phyloP scores from a whole-genome alignment of 345 rosid species.

The Citrus cavaleriei region DNA sequence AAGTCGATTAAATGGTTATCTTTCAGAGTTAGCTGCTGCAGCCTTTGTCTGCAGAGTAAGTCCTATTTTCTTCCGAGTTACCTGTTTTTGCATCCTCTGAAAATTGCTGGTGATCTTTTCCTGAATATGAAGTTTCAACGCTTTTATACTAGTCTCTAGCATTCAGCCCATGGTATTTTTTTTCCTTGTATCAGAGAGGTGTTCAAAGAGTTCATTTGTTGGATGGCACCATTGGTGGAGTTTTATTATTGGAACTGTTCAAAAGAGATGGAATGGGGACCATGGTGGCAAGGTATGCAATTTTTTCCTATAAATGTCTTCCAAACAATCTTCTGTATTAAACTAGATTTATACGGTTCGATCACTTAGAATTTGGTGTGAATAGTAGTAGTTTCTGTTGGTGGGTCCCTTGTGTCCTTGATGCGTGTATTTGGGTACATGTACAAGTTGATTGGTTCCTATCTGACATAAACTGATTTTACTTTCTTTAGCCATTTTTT shows the following conservation, averaged over 20 bases:
- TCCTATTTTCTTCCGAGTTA: constrained; percentile 1
- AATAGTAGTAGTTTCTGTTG: not conserved
- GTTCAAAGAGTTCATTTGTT: constrained; percentile 94
- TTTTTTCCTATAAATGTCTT: not conserved
- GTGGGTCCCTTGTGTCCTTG: not conserved
- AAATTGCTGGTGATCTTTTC: not conserved
- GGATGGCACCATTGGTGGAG: constrained; percentile 90
- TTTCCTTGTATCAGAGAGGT: constrained; percentile 66
- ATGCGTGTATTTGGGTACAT: not conserved
- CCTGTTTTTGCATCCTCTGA: constrained; percentile 1
- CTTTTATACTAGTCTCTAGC: not conserved
- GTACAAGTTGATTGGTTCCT: not conserved
- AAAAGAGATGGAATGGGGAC: constrained; percentile 99
- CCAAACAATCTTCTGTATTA: not conserved
- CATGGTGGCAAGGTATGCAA: constrained; percentile 90
- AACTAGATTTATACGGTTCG: not conserved
- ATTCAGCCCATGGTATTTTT: constrained; percentile 6
- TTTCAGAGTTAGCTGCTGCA: constrained; percentile 93
- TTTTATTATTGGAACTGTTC: constrained; percentile 75
- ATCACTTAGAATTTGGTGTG: not conserved
- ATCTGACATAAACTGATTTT: not conserved
- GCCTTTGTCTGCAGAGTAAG: constrained; percentile 93
- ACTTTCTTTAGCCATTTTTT: not conserved
- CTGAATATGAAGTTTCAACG: not conserved
- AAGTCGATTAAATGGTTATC: constrained; percentile 72